These are phyloP conservation scores for Talaromyces sp. DNA, from an alignment of 2,329 filamentous ascomycete species.

Conservation along the genomic window DNA sequence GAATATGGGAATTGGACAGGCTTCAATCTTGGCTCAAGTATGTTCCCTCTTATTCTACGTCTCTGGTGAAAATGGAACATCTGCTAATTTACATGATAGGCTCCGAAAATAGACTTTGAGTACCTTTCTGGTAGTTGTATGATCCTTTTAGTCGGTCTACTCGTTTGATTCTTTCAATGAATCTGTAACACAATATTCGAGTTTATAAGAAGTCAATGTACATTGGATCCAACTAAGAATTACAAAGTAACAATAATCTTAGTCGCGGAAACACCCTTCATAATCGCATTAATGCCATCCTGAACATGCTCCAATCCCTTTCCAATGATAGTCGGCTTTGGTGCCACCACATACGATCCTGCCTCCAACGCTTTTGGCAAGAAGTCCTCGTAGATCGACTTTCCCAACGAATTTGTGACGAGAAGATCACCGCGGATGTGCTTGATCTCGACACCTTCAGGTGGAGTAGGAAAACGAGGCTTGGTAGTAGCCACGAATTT, in stretches of 20 bases:
- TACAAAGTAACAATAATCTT: conserved; percentile 41
- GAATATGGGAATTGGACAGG: conserved; percentile 14
- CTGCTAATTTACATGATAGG: neutral
- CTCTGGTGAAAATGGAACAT: neutral
- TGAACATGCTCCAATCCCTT: conserved; percentile 44
- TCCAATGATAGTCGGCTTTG: conserved; percentile 40
- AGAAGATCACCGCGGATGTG: neutral
- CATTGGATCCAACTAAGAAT: neutral
- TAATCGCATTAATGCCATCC: conserved; percentile 36
- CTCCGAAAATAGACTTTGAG: neutral
- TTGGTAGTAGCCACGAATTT: conserved; percentile 10
- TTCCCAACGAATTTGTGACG: conserved; percentile 10
- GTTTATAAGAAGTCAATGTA: neutral
- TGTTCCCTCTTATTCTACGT: neutral
- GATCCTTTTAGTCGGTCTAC: neutral
- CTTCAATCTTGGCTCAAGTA: conserved; percentile 1
- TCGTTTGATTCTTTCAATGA: neutral
- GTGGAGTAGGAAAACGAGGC: neutral
- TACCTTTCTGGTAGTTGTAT: neutral
- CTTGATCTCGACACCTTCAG: neutral
- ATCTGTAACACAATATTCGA: neutral
- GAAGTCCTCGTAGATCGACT: conserved; percentile 30
- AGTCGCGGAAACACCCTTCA: conserved; percentile 43
- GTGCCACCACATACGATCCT: conserved; percentile 38
- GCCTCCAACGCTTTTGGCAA: conserved; percentile 37